Evolutionary conservation across 176 grass and related monocot genomes (phyloP).

Genomic region (Juncus inflexus): DNA sequence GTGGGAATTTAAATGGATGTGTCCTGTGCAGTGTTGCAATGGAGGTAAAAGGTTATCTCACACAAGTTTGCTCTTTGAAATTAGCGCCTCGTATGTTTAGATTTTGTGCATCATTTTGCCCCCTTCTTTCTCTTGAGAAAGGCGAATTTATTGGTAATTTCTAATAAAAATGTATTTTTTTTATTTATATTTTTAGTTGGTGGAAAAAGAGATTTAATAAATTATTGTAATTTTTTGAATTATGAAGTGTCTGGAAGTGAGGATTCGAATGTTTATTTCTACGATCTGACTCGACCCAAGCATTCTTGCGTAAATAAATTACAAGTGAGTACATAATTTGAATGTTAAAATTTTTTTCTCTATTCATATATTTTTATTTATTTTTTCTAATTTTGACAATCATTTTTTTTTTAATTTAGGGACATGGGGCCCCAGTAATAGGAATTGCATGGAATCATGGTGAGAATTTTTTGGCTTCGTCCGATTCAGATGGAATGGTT

Average conservation of each 20-base stretch:
- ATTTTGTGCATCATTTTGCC: slow-evolving; percentile 83
- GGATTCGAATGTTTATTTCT: slow-evolving; percentile 98
- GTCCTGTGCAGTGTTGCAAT: slow-evolving; percentile 48
- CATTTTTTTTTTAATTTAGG: slow-evolving; percentile 31
- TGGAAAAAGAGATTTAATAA: background rate
- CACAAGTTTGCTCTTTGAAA: slow-evolving; percentile 78
- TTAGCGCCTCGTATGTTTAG: slow-evolving; percentile 52
- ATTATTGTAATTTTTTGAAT: slow-evolving; percentile 32
- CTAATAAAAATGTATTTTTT: background rate
- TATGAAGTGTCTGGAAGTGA: slow-evolving; percentile 83
- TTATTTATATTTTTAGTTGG: background rate
- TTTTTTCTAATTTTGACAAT: slow-evolving; percentile 7
- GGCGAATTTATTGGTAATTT: slow-evolving; percentile 93
- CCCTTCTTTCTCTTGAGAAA: slow-evolving; percentile 97
- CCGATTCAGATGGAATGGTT: slow-evolving; percentile 90
- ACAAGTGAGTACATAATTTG: slow-evolving; percentile 62
- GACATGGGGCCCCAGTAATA: slow-evolving; percentile 75
- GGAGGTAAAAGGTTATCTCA: slow-evolving; percentile 76
- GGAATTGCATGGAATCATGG: slow-evolving; percentile 96
- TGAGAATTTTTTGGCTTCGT: slow-evolving; percentile 86
- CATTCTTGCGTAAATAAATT: slow-evolving; percentile 85
- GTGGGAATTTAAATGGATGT: slow-evolving; percentile 14
- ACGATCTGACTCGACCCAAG: slow-evolving; percentile 93
- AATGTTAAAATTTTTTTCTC: background rate
- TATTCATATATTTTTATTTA: background rate